Percentiles rank a stretch among this genome's conserved stretches.
Evolutionary conservation across 2,329 filamentous ascomycete species (phyloP).

Genomic region (Talaromyces sp.): DNA sequence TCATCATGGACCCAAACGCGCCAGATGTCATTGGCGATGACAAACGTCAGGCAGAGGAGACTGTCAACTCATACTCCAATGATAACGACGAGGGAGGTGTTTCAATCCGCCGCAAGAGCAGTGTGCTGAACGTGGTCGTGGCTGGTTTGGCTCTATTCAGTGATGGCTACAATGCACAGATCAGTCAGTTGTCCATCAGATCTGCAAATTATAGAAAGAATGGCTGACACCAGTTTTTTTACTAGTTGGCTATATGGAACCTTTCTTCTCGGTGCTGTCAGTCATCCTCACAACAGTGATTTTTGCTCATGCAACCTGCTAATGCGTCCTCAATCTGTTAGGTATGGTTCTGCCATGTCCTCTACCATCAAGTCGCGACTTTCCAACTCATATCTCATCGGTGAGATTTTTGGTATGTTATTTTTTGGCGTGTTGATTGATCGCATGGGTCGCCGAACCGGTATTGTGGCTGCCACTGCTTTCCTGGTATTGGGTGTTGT

Average conservation of each 20-base stretch:
- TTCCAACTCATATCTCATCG: conserved; percentile 56
- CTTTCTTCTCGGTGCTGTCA: conserved; percentile 10
- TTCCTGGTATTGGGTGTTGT: conserved; percentile 50
- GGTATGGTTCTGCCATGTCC: conserved; percentile 12
- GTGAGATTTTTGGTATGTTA: conserved; percentile 57
- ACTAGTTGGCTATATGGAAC: conserved; percentile 14
- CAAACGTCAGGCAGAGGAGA: conserved; percentile 6
- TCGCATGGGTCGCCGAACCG: conserved; percentile 49
- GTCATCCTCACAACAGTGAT: background rate
- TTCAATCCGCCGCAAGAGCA: conserved; percentile 22
- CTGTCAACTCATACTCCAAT: background rate
- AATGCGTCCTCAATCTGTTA: background rate
- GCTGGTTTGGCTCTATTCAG: conserved; percentile 38
- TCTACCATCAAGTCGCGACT: conserved; percentile 39
- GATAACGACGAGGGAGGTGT: background rate
- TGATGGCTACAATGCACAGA: conserved; percentile 41
- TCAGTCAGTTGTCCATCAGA: conserved; percentile 22
- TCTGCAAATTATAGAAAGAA: background rate
- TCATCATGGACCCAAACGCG: background rate
- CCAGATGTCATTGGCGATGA: background rate
- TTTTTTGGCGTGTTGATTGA: conserved; percentile 53
- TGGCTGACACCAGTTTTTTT: background rate
- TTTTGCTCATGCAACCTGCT: background rate
- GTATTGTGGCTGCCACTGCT: conserved; percentile 48
- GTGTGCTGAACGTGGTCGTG: conserved; percentile 35